phyloP scores from a whole-genome alignment of 768 basidiomycete species.

The Suillus ampliporus region DNA sequence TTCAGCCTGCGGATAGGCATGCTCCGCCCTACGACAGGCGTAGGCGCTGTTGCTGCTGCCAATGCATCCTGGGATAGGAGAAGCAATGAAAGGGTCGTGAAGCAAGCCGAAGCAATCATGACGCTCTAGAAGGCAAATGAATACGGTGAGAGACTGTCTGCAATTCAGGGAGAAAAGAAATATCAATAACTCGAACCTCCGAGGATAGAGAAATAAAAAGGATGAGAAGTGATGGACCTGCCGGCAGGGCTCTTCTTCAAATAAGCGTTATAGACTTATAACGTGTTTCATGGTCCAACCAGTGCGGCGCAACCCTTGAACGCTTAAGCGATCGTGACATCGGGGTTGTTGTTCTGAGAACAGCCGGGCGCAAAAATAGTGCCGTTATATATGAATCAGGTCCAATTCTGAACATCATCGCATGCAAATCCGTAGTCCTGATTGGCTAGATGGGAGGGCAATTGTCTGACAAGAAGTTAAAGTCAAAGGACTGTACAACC shows the following conservation, averaged over 20 bases:
- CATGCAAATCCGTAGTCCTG: too few species aligned
- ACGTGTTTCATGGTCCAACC: constrained; percentile 1
- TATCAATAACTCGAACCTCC: not conserved
- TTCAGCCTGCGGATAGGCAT: constrained; percentile 4
- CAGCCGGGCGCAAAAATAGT: constrained; percentile 1
- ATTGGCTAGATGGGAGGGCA: too few species aligned
- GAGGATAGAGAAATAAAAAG: not conserved
- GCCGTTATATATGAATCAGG: too few species aligned
- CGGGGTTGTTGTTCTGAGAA: not conserved
- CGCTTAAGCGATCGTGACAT: not conserved
- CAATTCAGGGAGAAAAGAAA: not conserved
- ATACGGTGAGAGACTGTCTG: not conserved
- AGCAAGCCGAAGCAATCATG: constrained; percentile 7
- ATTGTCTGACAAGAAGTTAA: too few species aligned
- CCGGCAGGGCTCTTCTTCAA: not conserved
- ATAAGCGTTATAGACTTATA: too few species aligned
- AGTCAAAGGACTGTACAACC: too few species aligned
- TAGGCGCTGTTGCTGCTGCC: not conserved
- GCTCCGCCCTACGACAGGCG: not conserved
- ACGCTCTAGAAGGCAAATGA: not conserved
- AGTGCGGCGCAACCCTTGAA: not conserved
- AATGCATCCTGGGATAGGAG: not conserved
- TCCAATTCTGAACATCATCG: not conserved
- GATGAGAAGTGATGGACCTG: not conserved
- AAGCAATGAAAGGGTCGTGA: not conserved